Evolutionary conservation across 2,329 filamentous ascomycete species (phyloP).

Genomic region (Aspergillus sp.): DNA sequence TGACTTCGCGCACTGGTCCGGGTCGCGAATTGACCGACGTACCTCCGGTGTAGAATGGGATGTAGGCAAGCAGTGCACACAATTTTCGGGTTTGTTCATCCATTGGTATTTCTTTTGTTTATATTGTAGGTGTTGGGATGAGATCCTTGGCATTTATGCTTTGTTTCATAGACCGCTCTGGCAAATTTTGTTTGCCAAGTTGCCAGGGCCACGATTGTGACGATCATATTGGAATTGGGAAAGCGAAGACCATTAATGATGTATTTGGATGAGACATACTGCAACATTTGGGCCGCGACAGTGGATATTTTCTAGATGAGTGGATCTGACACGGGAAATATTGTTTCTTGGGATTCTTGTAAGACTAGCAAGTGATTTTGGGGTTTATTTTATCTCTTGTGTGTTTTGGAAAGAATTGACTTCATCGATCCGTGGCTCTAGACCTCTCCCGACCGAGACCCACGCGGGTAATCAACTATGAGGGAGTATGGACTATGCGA

Average conservation of each 20-base stretch:
- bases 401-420: background rate
- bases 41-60: constrained; percentile 5
- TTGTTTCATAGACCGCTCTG: background rate
- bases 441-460: constrained; percentile 1
- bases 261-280: background rate
- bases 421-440: constrained; percentile 10
- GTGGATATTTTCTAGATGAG: background rate
- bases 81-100: background rate
- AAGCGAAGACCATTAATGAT: background rate
- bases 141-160: background rate
- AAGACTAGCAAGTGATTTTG: background rate
- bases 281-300: background rate
- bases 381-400: background rate
- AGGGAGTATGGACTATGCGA: too few species aligned
- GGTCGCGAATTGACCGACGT: constrained; percentile 22
- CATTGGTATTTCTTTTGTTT: background rate
- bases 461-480: background rate
- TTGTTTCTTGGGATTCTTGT: background rate
- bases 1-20: constrained; percentile 10
- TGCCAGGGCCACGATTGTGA: constrained; percentile 6
- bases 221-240: constrained; percentile 1
- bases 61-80: background rate
- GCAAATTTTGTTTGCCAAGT: background rate
- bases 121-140: background rate
- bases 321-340: background rate